A percentile compares a stretch with the other conserved stretches of the same genome.
These are phyloP conservation scores for Eudorina sp. DNA, from an alignment of 139 green algal species.

Conservation along the genomic window DNA sequence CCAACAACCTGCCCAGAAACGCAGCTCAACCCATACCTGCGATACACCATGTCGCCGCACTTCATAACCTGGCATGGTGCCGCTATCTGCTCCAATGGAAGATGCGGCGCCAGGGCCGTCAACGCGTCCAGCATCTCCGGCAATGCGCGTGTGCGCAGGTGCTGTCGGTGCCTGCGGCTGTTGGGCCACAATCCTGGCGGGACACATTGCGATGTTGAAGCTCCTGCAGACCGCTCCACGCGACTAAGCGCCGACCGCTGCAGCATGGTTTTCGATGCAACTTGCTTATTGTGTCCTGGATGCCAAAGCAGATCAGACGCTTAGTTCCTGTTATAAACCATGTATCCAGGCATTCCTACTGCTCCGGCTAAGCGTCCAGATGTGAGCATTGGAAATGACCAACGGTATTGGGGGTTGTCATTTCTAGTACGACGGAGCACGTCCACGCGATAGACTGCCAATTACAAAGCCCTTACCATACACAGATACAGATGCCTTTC, in stretches of 20 bases:
- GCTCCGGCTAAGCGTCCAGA: too few relatives aligned
- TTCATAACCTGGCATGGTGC: conserved; percentile 89
- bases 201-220: conserved; percentile 20
- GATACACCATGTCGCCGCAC: conserved; percentile 89
- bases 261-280: neutral
- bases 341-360: neutral
- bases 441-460: too few relatives aligned
- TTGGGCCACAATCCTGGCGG: neutral
- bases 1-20: conserved; percentile 29
- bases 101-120: conserved; percentile 41
- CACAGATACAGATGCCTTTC: too few relatives aligned
- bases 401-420: conserved; percentile 6
- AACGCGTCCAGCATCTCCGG: conserved; percentile 39
- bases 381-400: neutral
- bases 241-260: neutral
- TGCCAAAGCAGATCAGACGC: neutral
- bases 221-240: conserved; percentile 40
- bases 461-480: too few relatives aligned
- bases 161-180: neutral
- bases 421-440: neutral
- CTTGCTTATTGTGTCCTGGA: too few relatives aligned
- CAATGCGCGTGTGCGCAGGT: neutral
- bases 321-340: neutral
- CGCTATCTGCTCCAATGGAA: conserved; percentile 80
- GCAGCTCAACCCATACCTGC: conserved; percentile 74